phyloP scores from a whole-genome alignment of 176 grass and related monocot species.

The Rhynchospora tenuis region DNA sequence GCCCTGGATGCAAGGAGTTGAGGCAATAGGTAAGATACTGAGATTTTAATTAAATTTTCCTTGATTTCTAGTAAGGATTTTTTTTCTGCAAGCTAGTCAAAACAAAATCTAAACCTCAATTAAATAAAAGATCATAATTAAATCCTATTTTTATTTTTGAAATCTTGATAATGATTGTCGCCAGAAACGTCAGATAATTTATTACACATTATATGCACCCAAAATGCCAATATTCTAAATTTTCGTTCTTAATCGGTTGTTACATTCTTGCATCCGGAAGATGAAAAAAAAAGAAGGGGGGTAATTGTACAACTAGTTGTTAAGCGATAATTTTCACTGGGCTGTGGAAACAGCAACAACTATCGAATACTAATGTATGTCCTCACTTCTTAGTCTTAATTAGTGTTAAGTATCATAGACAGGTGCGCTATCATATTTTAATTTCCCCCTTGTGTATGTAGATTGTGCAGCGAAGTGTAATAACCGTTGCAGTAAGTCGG shows the following conservation, averaged over 20 bases:
- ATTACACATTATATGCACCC: background rate
- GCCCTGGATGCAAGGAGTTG: slow-evolving; percentile 15
- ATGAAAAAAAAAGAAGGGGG: background rate
- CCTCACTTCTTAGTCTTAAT: background rate
- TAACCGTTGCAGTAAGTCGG: slow-evolving; percentile 63
- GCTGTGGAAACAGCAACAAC: background rate
- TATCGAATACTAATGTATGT: background rate
- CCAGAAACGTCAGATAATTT: background rate
- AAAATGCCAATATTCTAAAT: background rate
- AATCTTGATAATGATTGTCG: background rate
- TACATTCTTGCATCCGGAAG: background rate
- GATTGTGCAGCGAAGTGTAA: slow-evolving; percentile 40
- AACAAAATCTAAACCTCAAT: background rate
- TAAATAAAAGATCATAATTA: background rate
- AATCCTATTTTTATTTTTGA: background rate
- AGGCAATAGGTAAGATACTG: slow-evolving; percentile 23
- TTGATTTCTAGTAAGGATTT: background rate
- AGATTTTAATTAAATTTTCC: background rate
- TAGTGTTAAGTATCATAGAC: background rate
- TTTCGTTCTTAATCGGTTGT: background rate
- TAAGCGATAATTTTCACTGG: too few species aligned
- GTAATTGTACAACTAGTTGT: background rate
- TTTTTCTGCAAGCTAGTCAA: background rate
- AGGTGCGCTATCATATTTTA: background rate
- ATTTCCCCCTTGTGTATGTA: background rate